These are phyloP conservation scores for Fusarium gaditjirri DNA, from an alignment of 2,329 filamentous ascomycete genomes.

Conservation along the genomic window DNA sequence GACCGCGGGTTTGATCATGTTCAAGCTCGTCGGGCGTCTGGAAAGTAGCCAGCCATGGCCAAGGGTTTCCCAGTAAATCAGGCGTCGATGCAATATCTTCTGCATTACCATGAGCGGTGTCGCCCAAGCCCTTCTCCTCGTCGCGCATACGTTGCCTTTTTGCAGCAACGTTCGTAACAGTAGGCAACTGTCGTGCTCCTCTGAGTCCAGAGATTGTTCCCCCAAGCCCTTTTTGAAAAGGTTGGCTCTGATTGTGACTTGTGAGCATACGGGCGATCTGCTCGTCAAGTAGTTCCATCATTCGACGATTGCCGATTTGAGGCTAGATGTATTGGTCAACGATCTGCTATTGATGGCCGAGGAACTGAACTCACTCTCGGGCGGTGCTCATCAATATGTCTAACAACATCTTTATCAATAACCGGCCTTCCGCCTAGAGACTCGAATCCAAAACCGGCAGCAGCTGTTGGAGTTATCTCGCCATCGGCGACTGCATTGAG, in stretches of 20 bases:
- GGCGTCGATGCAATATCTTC: background rate
- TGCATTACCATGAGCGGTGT: background rate
- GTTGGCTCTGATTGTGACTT: background rate
- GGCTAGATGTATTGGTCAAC: background rate
- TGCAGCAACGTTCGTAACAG: slow-evolving; percentile 10
- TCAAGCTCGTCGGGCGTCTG: background rate
- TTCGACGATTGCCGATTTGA: slow-evolving; percentile 18
- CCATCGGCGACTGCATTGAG: slow-evolving; percentile 61
- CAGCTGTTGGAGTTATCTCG: slow-evolving; percentile 61
- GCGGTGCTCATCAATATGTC: slow-evolving; percentile 54
- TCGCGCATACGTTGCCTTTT: background rate
- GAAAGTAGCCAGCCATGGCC: slow-evolving; percentile 20
- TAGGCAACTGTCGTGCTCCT: slow-evolving; percentile 4
- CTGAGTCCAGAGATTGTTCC: background rate
- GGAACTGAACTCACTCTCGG: slow-evolving; percentile 47
- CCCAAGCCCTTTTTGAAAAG: background rate
- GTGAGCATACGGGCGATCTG: slow-evolving; percentile 39
- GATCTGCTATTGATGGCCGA: background rate
- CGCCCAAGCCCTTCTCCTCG: background rate
- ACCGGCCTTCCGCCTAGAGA: slow-evolving; percentile 56
- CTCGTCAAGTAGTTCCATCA: slow-evolving; percentile 45
- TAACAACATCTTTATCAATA: slow-evolving; percentile 52
- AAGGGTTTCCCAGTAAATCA: slow-evolving; percentile 1
- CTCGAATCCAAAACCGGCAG: slow-evolving; percentile 65
- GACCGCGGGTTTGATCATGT: background rate